Evolutionary conservation across 345 rosid genomes (phyloP).

Genomic region (Eucalyptus globulus): DNA sequence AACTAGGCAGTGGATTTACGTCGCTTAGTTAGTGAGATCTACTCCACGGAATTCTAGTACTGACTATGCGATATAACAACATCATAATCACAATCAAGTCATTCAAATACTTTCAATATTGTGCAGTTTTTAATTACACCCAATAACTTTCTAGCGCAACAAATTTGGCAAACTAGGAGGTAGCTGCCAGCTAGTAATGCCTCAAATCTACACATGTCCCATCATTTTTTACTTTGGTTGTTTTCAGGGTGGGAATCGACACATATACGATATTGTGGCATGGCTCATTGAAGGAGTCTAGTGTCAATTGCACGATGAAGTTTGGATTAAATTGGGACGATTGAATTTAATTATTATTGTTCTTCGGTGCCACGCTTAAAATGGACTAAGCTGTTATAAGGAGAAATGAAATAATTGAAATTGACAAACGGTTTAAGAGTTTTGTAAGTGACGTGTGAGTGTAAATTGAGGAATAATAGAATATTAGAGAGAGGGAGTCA

Average conservation of each 20-base stretch:
- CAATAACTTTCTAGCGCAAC: not conserved
- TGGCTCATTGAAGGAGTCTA: fast-evolving
- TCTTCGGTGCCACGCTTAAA: not conserved
- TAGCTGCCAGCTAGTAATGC: not conserved
- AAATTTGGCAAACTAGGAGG: not conserved
- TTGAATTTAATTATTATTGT: not conserved
- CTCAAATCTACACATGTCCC: not conserved
- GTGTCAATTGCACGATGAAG: fast-evolving
- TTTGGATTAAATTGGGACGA: not conserved
- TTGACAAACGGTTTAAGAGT: too few species aligned
- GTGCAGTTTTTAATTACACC: fast-evolving
- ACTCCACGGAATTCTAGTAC: fast-evolving
- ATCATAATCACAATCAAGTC: not conserved
- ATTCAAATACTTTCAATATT: not conserved
- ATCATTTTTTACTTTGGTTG: not conserved
- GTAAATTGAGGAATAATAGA: not conserved
- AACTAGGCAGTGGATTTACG: fast-evolving
- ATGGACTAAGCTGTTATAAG: not conserved
- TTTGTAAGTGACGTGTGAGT: not conserved
- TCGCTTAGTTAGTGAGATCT: not conserved
- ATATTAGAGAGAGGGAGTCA: too few species aligned
- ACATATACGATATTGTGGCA: not conserved
- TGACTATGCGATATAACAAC: not conserved
- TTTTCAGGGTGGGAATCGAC: too few species aligned
- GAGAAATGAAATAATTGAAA: too few species aligned